Evolutionary conservation across 176 grass and related monocot species (phyloP), one percentile per base, ranked within the genome.

Genomic region (Carex scoparia): DNA sequence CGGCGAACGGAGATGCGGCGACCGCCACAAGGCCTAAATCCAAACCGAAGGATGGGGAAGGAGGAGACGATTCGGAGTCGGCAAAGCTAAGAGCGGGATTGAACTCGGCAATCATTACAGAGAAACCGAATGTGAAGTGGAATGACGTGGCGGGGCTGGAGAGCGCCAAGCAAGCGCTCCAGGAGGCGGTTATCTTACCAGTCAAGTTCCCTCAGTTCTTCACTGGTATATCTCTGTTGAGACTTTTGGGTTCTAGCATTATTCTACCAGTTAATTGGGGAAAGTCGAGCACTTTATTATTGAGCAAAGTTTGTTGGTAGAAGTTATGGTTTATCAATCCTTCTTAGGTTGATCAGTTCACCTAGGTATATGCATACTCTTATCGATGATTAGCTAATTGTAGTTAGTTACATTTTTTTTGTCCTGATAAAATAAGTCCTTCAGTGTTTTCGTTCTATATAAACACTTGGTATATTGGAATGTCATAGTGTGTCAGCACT

Each of bases 181-280:
- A 99, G 90, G 97, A 96, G 87, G 97, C 97, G 1, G 97, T 99
- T 68, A 96, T 99, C 66, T 84, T 99, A 74, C 96, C 93, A 1
- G 96, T 99, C 87, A 99, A 99, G 87, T 99, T 99, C 90, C 96
- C 96, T 13, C 96, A 99, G 55, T 99, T 99, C 85, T 99, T 99
- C 83, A 99, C 96, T 44, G 96, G 96, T 95, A 86, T 86, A 84
- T 33, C 1, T 60, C 11, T 84, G n/a, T 42, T 32, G 19, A 31
- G 67, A 33, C 53, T 28, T 46, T 73, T 74, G 56, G 27, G 9
- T 76, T 33, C 1, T 10, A 44, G 19, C 19, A 11, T 44, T 65
- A 23, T 60, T 40, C 10, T n/a, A 57, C 74, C 35, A 61, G 76
- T 14, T 23, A 56, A 59, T 82, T 87, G 6, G 49, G 23, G 32